Conservation (phyloP, 179 eudicot genomes). For the Amaranthus tricolor region DNA sequence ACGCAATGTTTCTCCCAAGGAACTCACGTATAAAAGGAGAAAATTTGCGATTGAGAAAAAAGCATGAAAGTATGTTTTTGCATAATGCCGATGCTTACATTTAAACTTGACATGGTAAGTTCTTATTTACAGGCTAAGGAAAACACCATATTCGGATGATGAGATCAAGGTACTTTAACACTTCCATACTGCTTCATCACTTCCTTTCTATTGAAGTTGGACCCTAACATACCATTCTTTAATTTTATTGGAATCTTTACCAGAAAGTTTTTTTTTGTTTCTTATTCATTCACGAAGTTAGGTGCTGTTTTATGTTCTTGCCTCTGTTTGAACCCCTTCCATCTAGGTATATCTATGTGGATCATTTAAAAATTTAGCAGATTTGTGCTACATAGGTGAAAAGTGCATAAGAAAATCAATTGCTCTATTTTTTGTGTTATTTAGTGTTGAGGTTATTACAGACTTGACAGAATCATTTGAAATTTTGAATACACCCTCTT, state of each 20-base stretch:
- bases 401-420: neutral
- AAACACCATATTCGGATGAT: slow-evolving; percentile 75
- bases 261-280: neutral
- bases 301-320: neutral
- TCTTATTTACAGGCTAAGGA: slow-evolving; percentile 55
- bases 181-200: neutral
- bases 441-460: neutral
- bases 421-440: neutral
- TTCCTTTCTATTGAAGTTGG: neutral
- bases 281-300: neutral
- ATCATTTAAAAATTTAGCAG: neutral
- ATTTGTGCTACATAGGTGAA: neutral
- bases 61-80: neutral
- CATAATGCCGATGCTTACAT: neutral
- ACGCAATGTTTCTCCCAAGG: too few species aligned
- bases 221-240: neutral
- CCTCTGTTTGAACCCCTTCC: neutral
- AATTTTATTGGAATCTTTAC: neutral
- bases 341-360: neutral
- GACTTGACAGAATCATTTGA: neutral
- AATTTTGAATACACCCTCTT: neutral
- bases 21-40: too few species aligned
- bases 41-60: too few species aligned
- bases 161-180: slow-evolving; percentile 74
- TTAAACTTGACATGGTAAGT: slow-evolving; percentile 13